These are phyloP conservation scores for Diplotaxis tenuifolia DNA, from an alignment of 345 rosid genomes.

Conservation along the genomic window DNA sequence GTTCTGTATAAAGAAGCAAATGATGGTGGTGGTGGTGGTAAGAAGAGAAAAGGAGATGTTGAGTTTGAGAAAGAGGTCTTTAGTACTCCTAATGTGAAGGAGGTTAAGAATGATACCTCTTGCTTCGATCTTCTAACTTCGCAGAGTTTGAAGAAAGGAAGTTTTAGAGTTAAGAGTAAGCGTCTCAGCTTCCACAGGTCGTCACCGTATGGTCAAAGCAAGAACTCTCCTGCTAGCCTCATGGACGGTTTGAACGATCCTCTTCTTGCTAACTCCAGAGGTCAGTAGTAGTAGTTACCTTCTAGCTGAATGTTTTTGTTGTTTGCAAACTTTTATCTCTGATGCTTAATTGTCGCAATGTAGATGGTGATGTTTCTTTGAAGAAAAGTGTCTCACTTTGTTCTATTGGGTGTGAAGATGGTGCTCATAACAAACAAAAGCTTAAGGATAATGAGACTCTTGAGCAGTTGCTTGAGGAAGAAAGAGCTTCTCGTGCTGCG, in stretches of 20 bases:
- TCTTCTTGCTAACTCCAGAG: slow-evolving; percentile 24
- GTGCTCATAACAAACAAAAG: slow-evolving; percentile 23
- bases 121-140: slow-evolving; percentile 26
- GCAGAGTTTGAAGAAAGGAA: slow-evolving; percentile 38
- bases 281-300: slow-evolving; percentile 27
- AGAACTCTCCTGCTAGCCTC: slow-evolving; percentile 30
- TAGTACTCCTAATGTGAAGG: slow-evolving; percentile 22
- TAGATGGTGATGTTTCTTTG: not conserved
- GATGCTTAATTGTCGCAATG: not conserved
- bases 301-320: slow-evolving; percentile 12
- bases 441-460: slow-evolving; percentile 35
- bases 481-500: slow-evolving; percentile 42
- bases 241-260: slow-evolving; percentile 26
- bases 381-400: slow-evolving; percentile 28
- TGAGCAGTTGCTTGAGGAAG: slow-evolving; percentile 50
- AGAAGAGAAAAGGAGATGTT: not conserved
- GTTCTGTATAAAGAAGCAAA: slow-evolving; percentile 20
- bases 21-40: not conserved
- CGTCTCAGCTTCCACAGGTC: slow-evolving; percentile 26
- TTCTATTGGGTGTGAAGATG: slow-evolving; percentile 24
- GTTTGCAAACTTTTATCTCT: not conserved
- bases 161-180: slow-evolving; percentile 38
- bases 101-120: slow-evolving; percentile 26
- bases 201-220: slow-evolving; percentile 36
- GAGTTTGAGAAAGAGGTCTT: slow-evolving; percentile 24